phyloP scores from a whole-genome alignment of 1,139 yeast genomes.

The Meyerozyma smithsonii region DNA sequence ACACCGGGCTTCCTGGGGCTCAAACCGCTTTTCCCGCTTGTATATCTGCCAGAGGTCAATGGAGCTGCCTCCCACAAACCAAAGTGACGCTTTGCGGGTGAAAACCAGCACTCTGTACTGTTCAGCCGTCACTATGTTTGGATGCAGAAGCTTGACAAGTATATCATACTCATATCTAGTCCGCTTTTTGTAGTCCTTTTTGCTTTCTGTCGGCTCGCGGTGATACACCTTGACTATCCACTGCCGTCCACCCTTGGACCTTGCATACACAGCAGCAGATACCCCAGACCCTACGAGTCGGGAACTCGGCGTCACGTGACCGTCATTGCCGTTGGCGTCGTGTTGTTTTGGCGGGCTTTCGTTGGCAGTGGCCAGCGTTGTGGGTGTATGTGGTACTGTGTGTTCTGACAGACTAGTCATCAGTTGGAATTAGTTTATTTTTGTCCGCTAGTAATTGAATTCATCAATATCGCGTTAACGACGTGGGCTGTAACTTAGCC shows the following conservation, averaged over 20 bases:
- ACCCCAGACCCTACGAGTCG: not conserved
- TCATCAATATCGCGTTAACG: too few species aligned
- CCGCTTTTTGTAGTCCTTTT: slow-evolving; percentile 29
- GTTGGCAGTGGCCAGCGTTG: too few species aligned
- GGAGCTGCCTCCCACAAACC: slow-evolving; percentile 33
- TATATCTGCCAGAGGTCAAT: slow-evolving; percentile 17
- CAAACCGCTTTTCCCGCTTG: slow-evolving; percentile 8
- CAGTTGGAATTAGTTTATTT: too few species aligned
- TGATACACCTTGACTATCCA: not conserved
- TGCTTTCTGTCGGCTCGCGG: slow-evolving; percentile 21
- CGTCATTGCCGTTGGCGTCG: too few species aligned
- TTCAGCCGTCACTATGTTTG: slow-evolving; percentile 27
- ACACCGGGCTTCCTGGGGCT: slow-evolving; percentile 20
- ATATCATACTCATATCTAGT: slow-evolving; percentile 35
- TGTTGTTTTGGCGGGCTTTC: too few species aligned
- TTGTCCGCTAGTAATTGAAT: too few species aligned
- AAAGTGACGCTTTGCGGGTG: slow-evolving; percentile 16
- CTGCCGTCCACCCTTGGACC: not conserved
- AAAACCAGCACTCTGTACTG: slow-evolving; percentile 20
- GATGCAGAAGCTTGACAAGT: slow-evolving; percentile 25
- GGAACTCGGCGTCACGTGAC: not conserved
- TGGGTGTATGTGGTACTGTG: not conserved
- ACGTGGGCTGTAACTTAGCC: too few species aligned
- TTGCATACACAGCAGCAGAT: not conserved
- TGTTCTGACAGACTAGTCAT: too few species aligned